Percentiles rank a stretch among this genome's conserved stretches.
These are phyloP conservation scores for Arabidopsis hybrid DNA, from an alignment of 441 rosid genomes.

Conservation along the genomic window DNA sequence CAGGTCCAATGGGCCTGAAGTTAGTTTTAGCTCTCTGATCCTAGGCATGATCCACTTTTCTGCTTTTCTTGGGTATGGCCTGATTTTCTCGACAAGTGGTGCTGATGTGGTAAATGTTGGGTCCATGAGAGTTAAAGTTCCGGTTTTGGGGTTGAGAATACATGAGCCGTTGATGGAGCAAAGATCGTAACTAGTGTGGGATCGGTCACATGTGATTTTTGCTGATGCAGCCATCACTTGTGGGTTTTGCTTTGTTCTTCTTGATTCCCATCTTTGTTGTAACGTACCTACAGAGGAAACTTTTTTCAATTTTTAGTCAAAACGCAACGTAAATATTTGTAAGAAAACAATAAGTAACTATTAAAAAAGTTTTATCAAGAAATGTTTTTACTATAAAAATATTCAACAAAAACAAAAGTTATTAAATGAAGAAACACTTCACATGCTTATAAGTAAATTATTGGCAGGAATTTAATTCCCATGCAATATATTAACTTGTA, in stretches of 20 bases:
- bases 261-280: conserved; percentile 11
- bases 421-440: too few species aligned
- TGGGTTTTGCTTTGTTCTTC: conserved; percentile 4
- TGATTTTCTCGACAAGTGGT: conserved; percentile 43
- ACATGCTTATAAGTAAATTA: too few species aligned
- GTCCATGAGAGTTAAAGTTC: conserved; percentile 45
- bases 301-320: neutral
- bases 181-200: conserved; percentile 56
- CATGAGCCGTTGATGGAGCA: conserved; percentile 59
- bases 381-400: too few species aligned
- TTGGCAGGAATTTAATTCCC: too few species aligned
- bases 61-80: conserved; percentile 65
- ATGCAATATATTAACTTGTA: too few species aligned
- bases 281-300: conserved; percentile 30
- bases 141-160: conserved; percentile 47
- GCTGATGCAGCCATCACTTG: conserved; percentile 9
- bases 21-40: conserved; percentile 54
- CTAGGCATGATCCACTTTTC: conserved; percentile 47
- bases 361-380: too few species aligned
- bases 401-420: too few species aligned
- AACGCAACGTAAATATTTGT: too few species aligned
- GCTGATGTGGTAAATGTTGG: conserved; percentile 24
- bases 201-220: conserved; percentile 57
- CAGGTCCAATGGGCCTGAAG: conserved; percentile 41
- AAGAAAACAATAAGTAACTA: too few species aligned